Conservation (phyloP, 805 yeast genomes). For the Candida silvicultrix region DNA sequence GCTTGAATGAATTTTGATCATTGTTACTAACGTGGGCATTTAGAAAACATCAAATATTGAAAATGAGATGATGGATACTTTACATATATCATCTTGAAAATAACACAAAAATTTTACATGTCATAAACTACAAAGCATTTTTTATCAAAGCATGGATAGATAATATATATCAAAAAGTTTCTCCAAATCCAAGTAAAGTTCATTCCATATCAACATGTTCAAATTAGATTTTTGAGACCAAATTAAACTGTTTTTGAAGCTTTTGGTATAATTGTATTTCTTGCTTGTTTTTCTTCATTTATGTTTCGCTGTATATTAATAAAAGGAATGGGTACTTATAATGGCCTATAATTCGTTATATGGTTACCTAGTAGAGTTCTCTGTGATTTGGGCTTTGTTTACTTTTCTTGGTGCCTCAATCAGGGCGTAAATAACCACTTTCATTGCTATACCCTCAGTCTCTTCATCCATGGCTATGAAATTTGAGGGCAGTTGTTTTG, state of each 20-base stretch:
- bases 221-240: no score
- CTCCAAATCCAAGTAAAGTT: no score
- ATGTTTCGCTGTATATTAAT: not conserved
- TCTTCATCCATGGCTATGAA: no score
- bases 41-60: slow-evolving; percentile 5
- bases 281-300: not conserved
- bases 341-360: no score
- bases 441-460: no score
- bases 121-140: not conserved
- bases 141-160: not conserved
- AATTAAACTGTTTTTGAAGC: no score
- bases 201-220: not conserved
- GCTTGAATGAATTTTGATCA: no score
- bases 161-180: not conserved
- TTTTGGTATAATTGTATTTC: not conserved
- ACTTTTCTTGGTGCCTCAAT: no score
- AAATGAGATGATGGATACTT: not conserved
- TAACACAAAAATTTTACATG: not conserved
- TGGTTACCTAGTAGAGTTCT: no score
- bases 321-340: not conserved
- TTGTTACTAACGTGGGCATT: not conserved
- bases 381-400: no score
- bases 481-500: no score
- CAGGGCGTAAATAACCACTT: no score
- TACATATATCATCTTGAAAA: not conserved